phyloP scores from a whole-genome alignment of 2,329 filamentous ascomycete species.

The Pestalotiopsis fici region DNA sequence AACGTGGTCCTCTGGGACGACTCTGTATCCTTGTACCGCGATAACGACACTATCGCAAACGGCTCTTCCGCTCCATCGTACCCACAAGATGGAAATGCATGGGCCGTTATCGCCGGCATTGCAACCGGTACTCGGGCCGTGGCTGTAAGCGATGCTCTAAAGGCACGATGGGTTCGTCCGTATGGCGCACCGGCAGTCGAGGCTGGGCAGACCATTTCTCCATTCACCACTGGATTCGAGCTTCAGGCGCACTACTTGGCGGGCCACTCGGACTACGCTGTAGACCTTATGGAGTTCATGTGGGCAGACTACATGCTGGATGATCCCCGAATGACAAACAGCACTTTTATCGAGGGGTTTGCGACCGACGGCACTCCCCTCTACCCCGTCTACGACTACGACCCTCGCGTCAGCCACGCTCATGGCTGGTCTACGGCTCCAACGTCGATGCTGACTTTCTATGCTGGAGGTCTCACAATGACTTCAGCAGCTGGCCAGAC shows the following conservation, averaged over 20 bases:
- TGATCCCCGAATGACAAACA: slow-evolving; percentile 57
- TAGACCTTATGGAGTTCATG: slow-evolving; percentile 46
- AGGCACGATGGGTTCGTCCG: slow-evolving; percentile 50
- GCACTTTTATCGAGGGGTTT: slow-evolving; percentile 61
- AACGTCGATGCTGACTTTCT: slow-evolving; percentile 43
- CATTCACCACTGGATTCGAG: slow-evolving; percentile 61
- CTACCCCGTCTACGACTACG: slow-evolving; percentile 43
- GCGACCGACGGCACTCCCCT: slow-evolving; percentile 55
- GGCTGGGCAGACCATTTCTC: slow-evolving; percentile 50
- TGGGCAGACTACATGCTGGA: slow-evolving; percentile 56
- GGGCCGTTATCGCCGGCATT: slow-evolving; percentile 46
- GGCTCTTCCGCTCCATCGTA: slow-evolving; percentile 36
- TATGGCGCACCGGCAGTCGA: slow-evolving; percentile 59
- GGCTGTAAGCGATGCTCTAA: slow-evolving; percentile 31
- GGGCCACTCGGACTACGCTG: slow-evolving; percentile 46
- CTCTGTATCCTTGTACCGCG: slow-evolving; percentile 47
- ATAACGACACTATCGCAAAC: slow-evolving; percentile 29
- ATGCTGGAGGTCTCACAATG: slow-evolving; percentile 43
- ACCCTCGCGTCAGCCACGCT: slow-evolving; percentile 38
- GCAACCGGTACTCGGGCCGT: slow-evolving; percentile 39
- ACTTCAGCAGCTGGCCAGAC: slow-evolving; percentile 32
- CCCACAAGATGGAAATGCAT: slow-evolving; percentile 62
- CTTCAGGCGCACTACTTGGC: slow-evolving; percentile 56
- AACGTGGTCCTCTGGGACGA: slow-evolving; percentile 50
- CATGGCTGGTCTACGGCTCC: slow-evolving; percentile 42